Percentiles rank a stretch among this genome's conserved stretches.
These are phyloP conservation scores for Candida pseudoviswanathii DNA, from an alignment of 1,139 yeast species.

Conservation along the genomic window DNA sequence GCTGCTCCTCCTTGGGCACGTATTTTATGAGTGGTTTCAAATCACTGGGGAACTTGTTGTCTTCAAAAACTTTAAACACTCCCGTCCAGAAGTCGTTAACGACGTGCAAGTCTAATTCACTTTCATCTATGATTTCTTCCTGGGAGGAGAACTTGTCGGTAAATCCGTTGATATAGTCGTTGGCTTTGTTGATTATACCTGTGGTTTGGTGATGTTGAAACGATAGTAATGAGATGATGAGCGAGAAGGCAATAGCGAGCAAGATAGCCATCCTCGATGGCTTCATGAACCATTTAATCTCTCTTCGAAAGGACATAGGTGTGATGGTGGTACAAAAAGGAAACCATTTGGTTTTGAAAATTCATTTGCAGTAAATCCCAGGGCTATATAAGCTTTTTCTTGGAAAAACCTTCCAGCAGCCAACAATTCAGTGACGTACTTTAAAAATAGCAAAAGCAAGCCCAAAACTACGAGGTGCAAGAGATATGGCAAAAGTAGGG, in stretches of 20 bases:
- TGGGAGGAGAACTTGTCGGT: not conserved
- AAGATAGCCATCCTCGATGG: not conserved
- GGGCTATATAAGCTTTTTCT: not conserved
- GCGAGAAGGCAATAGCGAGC: too few relatives aligned
- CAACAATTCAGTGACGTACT: too few relatives aligned
- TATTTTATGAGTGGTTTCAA: slow-evolving; percentile 18
- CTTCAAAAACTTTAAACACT: slow-evolving; percentile 21
- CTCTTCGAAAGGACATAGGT: not conserved
- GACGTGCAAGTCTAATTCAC: not conserved
- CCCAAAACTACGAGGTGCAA: too few relatives aligned
- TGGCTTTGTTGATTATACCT: not conserved
- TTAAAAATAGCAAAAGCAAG: too few relatives aligned
- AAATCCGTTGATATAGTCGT: not conserved
- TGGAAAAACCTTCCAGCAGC: too few relatives aligned
- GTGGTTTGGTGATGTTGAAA: not conserved
- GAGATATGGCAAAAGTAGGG: too few relatives aligned
- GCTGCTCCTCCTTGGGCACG: slow-evolving; percentile 18
- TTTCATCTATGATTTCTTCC: not conserved
- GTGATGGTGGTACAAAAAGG: not conserved
- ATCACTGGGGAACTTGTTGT: slow-evolving; percentile 16
- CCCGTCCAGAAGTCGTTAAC: slow-evolving; percentile 22
- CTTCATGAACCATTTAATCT: not conserved
- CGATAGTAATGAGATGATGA: not conserved
- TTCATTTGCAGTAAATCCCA: not conserved
- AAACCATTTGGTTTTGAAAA: not conserved